Conservation (phyloP, 306 rosid genomes). For the Fragaria iinumae region DNA sequence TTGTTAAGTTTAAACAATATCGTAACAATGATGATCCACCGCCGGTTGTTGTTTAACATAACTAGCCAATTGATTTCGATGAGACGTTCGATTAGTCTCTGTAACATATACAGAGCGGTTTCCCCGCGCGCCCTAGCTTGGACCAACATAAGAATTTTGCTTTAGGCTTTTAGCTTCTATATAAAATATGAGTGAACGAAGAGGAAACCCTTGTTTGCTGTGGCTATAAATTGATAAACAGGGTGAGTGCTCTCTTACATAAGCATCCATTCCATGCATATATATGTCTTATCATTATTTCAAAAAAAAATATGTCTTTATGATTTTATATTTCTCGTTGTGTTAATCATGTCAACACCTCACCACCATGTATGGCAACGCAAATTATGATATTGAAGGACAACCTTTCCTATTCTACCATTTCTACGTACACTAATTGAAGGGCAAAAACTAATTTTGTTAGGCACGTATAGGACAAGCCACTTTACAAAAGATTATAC, state of each 20-base stretch:
- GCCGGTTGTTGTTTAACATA: no score
- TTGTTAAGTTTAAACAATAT: no score
- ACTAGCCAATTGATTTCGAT: no score
- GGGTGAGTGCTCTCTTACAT: slow-evolving; percentile 38
- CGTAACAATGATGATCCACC: no score
- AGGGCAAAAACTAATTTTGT: background rate
- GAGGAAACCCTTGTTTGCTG: background rate
- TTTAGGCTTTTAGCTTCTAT: background rate
- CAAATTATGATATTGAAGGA: background rate
- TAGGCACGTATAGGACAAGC: slow-evolving; percentile 12
- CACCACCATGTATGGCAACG: slow-evolving; percentile 1
- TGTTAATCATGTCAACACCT: background rate
- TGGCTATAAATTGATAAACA: slow-evolving; percentile 1
- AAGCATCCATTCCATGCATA: slow-evolving; percentile 51
- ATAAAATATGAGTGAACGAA: background rate
- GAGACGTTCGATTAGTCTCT: background rate
- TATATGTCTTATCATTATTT: background rate
- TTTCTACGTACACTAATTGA: background rate
- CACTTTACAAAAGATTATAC: slow-evolving; percentile 16
- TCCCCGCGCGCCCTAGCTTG: slow-evolving; percentile 13
- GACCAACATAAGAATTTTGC: slow-evolving; percentile 11
- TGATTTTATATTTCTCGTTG: background rate
- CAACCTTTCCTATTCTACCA: background rate
- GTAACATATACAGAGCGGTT: slow-evolving; percentile 8
- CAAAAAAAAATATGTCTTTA: no score